Conservation (phyloP, 331 rosid genomes). For the Quercus tomentella region DNA sequence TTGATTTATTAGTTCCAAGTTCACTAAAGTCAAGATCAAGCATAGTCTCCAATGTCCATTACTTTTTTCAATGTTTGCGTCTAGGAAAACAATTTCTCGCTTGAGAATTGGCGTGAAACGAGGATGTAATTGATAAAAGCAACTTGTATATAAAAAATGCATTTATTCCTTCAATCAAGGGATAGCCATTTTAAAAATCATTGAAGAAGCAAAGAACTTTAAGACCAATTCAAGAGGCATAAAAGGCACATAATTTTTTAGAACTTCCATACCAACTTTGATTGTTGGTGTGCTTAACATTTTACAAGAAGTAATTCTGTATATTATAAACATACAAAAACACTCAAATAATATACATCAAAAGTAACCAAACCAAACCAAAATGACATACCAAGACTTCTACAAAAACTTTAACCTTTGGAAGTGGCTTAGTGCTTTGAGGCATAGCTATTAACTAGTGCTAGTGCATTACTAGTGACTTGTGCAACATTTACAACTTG, state of each 20-base stretch:
- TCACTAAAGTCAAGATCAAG: too few relatives aligned
- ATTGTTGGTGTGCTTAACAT: background rate
- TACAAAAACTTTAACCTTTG: background rate
- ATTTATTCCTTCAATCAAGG: constrained; percentile 2
- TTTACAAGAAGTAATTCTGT: background rate
- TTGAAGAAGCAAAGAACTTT: background rate
- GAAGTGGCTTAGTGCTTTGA: constrained; percentile 23
- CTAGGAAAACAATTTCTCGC: too few relatives aligned
- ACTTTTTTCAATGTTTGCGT: too few relatives aligned
- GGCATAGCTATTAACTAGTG: constrained; percentile 64
- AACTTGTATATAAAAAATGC: too few relatives aligned
- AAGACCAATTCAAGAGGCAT: background rate
- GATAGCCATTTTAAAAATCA: background rate
- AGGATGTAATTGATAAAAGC: too few relatives aligned
- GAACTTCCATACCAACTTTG: background rate
- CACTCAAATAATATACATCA: background rate
- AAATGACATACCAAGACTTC: background rate
- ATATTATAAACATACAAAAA: too few relatives aligned
- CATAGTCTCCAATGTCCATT: too few relatives aligned
- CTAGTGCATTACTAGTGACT: constrained; percentile 75
- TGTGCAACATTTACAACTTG: constrained; percentile 50
- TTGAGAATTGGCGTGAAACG: too few relatives aligned
- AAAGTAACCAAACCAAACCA: background rate
- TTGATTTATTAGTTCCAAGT: too few relatives aligned
- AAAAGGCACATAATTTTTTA: background rate